Evolutionary conservation across 768 basidiomycete species (phyloP).

Genomic region (Tylopilus vinaceipallidus): DNA sequence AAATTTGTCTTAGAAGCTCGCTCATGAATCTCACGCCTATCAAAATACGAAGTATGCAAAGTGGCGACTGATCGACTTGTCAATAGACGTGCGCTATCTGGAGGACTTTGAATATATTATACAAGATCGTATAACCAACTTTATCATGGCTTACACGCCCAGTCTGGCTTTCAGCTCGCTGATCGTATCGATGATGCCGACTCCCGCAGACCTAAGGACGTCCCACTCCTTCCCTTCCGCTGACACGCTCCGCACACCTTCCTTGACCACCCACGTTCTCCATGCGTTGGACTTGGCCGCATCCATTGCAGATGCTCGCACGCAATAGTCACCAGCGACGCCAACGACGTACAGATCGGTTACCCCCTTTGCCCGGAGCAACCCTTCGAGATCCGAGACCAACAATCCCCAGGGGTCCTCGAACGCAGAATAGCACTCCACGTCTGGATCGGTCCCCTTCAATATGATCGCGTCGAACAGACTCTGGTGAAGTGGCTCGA

Average conservation of each 20-base stretch:
- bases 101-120: too few relatives aligned
- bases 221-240: conserved; percentile 36
- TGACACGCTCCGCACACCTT: conserved; percentile 45
- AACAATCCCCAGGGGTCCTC: conserved; percentile 51
- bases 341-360: conserved; percentile 63
- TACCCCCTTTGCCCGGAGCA: conserved; percentile 42
- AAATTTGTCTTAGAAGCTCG: too few relatives aligned
- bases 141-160: conserved; percentile 7
- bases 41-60: too few relatives aligned
- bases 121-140: too few relatives aligned
- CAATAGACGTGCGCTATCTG: too few relatives aligned
- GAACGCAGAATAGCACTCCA: conserved; percentile 86
- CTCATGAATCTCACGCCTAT: too few relatives aligned
- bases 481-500: conserved; percentile 45
- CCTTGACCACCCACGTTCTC: conserved; percentile 48
- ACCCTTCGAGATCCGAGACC: conserved; percentile 45
- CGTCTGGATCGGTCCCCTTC: conserved; percentile 54
- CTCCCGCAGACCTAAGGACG: conserved; percentile 36
- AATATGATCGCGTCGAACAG: conserved; percentile 42
- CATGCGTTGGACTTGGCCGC: conserved; percentile 45
- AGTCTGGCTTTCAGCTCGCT: conserved; percentile 29
- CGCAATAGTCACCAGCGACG: conserved; percentile 80
- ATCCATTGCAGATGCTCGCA: conserved; percentile 57
- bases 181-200: conserved; percentile 31
- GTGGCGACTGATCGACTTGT: too few relatives aligned